Evolutionary conservation across 2,329 filamentous ascomycete species (phyloP).

Genomic region (Talaromyces islandicus): DNA sequence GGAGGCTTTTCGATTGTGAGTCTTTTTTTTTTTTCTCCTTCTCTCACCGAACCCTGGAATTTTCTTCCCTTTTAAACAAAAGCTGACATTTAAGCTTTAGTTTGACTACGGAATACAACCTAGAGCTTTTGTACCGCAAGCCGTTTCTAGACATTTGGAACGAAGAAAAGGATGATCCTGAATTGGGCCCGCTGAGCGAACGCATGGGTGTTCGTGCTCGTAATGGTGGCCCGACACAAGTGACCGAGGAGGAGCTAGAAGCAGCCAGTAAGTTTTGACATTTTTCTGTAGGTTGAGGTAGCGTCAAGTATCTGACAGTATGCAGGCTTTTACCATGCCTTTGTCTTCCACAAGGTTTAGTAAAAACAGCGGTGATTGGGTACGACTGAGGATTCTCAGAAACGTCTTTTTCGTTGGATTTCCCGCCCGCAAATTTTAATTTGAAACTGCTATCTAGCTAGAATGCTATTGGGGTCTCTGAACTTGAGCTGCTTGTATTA

Average conservation of each 20-base stretch:
- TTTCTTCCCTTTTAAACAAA: background rate
- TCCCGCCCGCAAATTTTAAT: too few relatives aligned
- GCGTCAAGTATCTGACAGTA: background rate
- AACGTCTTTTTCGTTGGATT: too few relatives aligned
- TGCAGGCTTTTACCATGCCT: constrained; percentile 75
- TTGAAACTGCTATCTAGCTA: too few relatives aligned
- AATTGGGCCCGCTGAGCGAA: constrained; percentile 78
- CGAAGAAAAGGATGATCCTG: constrained; percentile 76
- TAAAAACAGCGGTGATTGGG: background rate
- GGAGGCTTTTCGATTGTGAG: constrained; percentile 83
- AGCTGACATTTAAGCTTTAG: constrained; percentile 18
- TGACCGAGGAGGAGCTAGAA: constrained; percentile 84
- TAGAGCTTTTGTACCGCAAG: constrained; percentile 91
- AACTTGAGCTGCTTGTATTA: too few relatives aligned
- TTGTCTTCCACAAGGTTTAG: constrained; percentile 80
- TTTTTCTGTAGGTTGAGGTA: background rate
- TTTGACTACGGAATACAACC: constrained; percentile 90
- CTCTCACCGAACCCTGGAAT: background rate
- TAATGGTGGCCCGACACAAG: constrained; percentile 58
- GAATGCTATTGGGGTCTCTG: too few relatives aligned
- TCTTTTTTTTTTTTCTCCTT: background rate
- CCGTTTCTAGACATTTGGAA: constrained; percentile 88
- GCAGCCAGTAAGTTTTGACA: constrained; percentile 57
- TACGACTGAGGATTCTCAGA: too few relatives aligned
- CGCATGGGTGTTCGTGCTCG: constrained; percentile 88